Percentiles rank a stretch among this genome's conserved stretches.
Conservation (phyloP, 2,329 filamentous ascomycete genomes). For the Hypoxylon sp. region DNA sequence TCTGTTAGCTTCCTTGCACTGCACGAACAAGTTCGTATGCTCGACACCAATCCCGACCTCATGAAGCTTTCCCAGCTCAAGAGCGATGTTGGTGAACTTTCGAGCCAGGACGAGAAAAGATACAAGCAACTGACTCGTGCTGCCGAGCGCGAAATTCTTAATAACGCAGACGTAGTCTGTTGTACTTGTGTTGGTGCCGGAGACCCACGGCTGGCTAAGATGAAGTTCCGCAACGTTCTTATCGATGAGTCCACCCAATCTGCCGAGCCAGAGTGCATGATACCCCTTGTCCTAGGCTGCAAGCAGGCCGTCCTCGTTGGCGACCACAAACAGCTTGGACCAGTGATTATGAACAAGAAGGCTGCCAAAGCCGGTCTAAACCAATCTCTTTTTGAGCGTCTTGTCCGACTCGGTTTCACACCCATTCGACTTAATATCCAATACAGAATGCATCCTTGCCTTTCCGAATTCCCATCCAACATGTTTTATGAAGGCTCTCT, state of each 20-base stretch:
- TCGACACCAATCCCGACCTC: constrained; percentile 94
- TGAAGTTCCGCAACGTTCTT: constrained; percentile 97
- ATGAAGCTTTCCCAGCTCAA: constrained; percentile 95
- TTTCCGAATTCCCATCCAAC: constrained; percentile 97
- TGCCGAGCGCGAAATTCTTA: constrained; percentile 94
- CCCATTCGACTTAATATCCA: constrained; percentile 96
- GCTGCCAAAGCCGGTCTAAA: constrained; percentile 97
- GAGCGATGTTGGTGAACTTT: constrained; percentile 89
- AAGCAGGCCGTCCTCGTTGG: constrained; percentile 99
- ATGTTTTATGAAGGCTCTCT: constrained; percentile 99
- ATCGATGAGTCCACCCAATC: constrained; percentile 99
- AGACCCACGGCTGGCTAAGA: constrained; percentile 93
- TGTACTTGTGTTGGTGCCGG: constrained; percentile 98
- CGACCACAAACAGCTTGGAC: constrained; percentile 97
- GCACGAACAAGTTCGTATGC: constrained; percentile 97
- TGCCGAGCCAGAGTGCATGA: constrained; percentile 98
- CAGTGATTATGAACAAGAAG: constrained; percentile 99
- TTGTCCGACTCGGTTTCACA: constrained; percentile 90
- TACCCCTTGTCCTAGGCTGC: constrained; percentile 94
- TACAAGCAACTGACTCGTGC: constrained; percentile 95
- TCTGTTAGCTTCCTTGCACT: constrained; percentile 95
- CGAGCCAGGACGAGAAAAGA: constrained; percentile 97
- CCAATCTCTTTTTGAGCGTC: constrained; percentile 97
- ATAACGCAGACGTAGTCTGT: constrained; percentile 97
- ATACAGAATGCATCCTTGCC: constrained; percentile 98